Conservation (phyloP, 352 stramenopile genomes). For the Globisporangium cederbergense region DNA sequence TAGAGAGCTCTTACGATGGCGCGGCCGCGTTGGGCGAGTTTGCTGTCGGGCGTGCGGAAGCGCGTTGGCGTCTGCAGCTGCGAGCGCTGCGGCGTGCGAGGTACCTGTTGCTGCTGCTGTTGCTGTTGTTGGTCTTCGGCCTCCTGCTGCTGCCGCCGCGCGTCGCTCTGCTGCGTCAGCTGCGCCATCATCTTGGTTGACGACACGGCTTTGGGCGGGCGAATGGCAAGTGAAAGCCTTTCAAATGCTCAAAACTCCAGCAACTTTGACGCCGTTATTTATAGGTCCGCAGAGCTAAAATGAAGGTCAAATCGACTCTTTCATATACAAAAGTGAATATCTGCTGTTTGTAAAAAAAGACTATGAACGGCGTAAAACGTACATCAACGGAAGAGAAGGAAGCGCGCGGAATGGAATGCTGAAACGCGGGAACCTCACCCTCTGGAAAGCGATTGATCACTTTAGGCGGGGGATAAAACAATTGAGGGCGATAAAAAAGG, state of each 20-base stretch:
- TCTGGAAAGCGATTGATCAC: not conserved
- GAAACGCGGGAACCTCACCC: conserved; percentile 8
- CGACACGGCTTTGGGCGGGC: conserved; percentile 5
- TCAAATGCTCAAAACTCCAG: conserved; percentile 10
- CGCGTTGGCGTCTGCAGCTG: conserved; percentile 16
- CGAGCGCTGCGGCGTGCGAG: conserved; percentile 7
- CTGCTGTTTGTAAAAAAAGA: not conserved
- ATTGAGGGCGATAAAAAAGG: no score
- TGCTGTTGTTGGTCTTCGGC: conserved; percentile 5
- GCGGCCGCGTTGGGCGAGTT: conserved; percentile 21
- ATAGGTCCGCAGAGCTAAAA: not conserved
- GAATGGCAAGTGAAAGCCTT: conserved; percentile 11
- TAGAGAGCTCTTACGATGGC: conserved; percentile 24
- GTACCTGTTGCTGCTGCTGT: conserved; percentile 9
- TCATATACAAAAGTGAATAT: no score
- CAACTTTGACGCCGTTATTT: not conserved
- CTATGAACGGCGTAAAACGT: not conserved
- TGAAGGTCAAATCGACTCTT: not conserved
- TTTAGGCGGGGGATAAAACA: not conserved
- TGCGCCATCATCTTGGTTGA: conserved; percentile 10
- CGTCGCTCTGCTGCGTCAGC: conserved; percentile 7
- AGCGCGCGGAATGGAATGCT: conserved; percentile 8
- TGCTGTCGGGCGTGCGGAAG: conserved; percentile 19
- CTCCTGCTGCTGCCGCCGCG: conserved; percentile 11
- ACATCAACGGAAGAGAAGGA: conserved; percentile 7